A percentile compares a stretch with the other conserved stretches of the same genome.
Conservation (phyloP, 164 flowering plant genomes). For the Dillenia suffruticosa region DNA sequence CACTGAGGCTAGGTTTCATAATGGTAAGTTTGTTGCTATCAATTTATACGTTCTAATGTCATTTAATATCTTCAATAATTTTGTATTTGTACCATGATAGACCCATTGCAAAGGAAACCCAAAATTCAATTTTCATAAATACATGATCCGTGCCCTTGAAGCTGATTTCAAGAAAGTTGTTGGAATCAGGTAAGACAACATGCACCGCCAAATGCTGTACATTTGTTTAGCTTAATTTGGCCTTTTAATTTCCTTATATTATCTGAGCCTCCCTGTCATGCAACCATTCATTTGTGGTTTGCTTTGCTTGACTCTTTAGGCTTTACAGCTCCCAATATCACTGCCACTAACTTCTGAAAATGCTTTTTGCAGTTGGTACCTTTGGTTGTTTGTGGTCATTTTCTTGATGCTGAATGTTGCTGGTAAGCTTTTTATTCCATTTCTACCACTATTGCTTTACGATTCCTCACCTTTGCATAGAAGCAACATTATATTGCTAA, state of each 20-base stretch:
- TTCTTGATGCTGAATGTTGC: constrained; percentile 75
- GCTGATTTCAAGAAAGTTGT: constrained; percentile 68
- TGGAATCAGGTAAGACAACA: constrained; percentile 58
- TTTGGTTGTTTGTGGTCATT: constrained; percentile 78
- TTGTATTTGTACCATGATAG: constrained; percentile 19
- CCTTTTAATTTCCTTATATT: too few species aligned
- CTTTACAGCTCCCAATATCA: too few species aligned
- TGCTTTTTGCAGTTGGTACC: constrained; percentile 51
- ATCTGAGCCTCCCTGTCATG: too few species aligned
- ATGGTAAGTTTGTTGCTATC: constrained; percentile 15
- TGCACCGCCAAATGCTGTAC: too few species aligned
- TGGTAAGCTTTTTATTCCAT: constrained; percentile 37
- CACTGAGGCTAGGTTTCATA: constrained; percentile 47
- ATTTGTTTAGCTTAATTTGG: too few species aligned
- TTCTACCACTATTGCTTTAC: background rate
- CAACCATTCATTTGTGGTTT: too few species aligned
- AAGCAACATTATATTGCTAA: background rate
- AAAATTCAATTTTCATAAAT: constrained; percentile 61
- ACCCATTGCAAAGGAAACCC: constrained; percentile 51
- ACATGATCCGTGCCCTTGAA: constrained; percentile 66
- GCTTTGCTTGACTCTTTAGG: too few species aligned
- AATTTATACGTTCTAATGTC: background rate
- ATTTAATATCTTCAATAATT: background rate
- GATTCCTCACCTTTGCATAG: background rate
- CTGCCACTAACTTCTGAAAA: too few species aligned